A percentile compares a stretch with the other conserved stretches of the same genome.
These are phyloP conservation scores for Pochonia chlamydosporia DNA, from an alignment of 2,329 filamentous ascomycete species.

Conservation along the genomic window DNA sequence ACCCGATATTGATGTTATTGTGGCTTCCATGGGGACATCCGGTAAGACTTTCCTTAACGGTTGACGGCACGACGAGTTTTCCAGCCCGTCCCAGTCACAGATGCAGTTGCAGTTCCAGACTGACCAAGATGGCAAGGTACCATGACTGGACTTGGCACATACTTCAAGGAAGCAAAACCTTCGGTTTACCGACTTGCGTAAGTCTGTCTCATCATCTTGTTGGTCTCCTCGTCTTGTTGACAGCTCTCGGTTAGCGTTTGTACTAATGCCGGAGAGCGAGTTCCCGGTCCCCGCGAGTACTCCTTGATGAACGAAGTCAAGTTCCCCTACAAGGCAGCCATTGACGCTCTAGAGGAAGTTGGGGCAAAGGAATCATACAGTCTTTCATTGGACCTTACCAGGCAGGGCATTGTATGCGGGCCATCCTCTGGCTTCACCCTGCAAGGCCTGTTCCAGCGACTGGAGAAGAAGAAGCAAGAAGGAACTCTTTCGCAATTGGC, in stretches of 20 bases:
- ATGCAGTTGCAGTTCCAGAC: no score
- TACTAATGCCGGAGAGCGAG: conserved; percentile 49
- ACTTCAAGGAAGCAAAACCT: conserved; percentile 45
- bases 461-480: conserved; percentile 40
- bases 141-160: conserved; percentile 44
- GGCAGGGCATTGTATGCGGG: conserved; percentile 54
- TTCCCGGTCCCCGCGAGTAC: conserved; percentile 51
- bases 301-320: conserved; percentile 43
- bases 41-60: conserved; percentile 12
- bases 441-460: conserved; percentile 41
- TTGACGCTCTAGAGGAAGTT: conserved; percentile 52
- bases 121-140: conserved; percentile 23
- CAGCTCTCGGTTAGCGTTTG: conserved; percentile 38
- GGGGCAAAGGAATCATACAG: conserved; percentile 47
- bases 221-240: not conserved
- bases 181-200: conserved; percentile 34
- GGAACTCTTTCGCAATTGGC: conserved; percentile 39
- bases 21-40: conserved; percentile 48
- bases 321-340: conserved; percentile 50
- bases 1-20: conserved; percentile 50
- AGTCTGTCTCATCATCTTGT: not conserved
- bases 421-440: conserved; percentile 56
- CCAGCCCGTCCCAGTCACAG: no score
- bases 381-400: conserved; percentile 47
- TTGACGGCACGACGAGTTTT: not conserved